Conservation (phyloP, 1,284 basidiomycete genomes). For the Heterobasidion irregulare region DNA sequence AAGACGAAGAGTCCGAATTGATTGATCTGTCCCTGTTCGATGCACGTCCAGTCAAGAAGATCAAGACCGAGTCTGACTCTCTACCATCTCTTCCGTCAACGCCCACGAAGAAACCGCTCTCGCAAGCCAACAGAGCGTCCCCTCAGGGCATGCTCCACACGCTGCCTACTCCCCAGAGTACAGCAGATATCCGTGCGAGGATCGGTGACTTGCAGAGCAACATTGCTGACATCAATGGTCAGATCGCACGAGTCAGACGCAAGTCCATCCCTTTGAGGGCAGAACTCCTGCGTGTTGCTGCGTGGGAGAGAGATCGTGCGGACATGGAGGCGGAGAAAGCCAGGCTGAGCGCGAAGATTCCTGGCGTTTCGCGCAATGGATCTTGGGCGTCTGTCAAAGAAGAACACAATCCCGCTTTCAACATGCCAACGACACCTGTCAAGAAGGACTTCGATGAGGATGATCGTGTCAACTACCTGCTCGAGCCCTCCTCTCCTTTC, state of each 20-base stretch:
- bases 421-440: no score
- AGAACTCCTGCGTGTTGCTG: constrained; percentile 21
- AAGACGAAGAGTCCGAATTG: background rate
- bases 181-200: constrained; percentile 16
- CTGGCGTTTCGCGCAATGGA: constrained; percentile 3
- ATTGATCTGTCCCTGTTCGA: constrained; percentile 1
- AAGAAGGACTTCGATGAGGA: background rate
- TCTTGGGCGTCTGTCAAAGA: background rate
- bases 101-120: constrained; percentile 2
- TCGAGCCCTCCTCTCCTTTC: background rate
- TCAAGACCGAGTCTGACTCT: background rate
- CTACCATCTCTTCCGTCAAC: background rate
- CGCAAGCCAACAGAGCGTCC: background rate
- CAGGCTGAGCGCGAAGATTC: constrained; percentile 10
- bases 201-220: constrained; percentile 19
- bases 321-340: constrained; percentile 17
- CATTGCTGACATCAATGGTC: constrained; percentile 16
- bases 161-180: background rate
- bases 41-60: background rate
- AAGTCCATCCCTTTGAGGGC: constrained; percentile 22
- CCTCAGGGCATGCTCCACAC: background rate
- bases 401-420: background rate
- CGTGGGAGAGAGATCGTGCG: constrained; percentile 12
- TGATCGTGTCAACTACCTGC: background rate
- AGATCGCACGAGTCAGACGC: constrained; percentile 15